These are phyloP conservation scores for Ophiostoma sp. DNA, from an alignment of 2,329 filamentous ascomycete species.

Conservation along the genomic window DNA sequence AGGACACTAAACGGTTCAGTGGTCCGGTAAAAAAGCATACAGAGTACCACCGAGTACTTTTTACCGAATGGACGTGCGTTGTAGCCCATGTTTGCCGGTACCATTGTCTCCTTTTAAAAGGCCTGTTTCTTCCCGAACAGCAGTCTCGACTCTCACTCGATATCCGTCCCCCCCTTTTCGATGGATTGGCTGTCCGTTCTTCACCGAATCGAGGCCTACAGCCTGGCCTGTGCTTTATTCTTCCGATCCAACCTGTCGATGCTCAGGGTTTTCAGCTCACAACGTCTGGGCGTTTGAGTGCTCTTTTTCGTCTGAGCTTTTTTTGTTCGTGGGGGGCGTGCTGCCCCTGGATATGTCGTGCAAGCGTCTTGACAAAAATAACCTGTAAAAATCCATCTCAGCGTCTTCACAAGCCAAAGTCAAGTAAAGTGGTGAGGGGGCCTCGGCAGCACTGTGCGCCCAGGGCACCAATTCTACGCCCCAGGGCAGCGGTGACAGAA, in stretches of 20 bases:
- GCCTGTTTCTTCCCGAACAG: background rate
- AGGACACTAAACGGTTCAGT: background rate
- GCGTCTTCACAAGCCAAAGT: constrained; percentile 17
- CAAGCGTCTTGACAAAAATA: background rate
- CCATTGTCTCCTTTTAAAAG: background rate
- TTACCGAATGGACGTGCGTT: constrained; percentile 7
- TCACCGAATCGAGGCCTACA: background rate
- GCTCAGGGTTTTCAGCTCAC: background rate
- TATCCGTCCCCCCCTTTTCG: background rate
- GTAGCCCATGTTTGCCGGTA: background rate
- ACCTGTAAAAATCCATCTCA: background rate
- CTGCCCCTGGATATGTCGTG: background rate
- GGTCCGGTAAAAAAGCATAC: background rate
- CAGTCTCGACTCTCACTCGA: background rate
- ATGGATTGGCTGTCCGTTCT: background rate
- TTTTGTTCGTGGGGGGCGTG: background rate
- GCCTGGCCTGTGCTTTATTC: constrained; percentile 3
- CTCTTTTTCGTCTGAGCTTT: constrained; percentile 4
- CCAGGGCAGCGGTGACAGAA: background rate
- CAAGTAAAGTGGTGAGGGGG: background rate
- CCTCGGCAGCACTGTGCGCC: constrained; percentile 7
- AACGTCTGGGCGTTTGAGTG: background rate
- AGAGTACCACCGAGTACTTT: background rate
- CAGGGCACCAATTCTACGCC: background rate
- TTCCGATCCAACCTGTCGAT: background rate